phyloP scores from a whole-genome alignment of 139 green algal species.

The Tetradesmus lagerheimii region DNA sequence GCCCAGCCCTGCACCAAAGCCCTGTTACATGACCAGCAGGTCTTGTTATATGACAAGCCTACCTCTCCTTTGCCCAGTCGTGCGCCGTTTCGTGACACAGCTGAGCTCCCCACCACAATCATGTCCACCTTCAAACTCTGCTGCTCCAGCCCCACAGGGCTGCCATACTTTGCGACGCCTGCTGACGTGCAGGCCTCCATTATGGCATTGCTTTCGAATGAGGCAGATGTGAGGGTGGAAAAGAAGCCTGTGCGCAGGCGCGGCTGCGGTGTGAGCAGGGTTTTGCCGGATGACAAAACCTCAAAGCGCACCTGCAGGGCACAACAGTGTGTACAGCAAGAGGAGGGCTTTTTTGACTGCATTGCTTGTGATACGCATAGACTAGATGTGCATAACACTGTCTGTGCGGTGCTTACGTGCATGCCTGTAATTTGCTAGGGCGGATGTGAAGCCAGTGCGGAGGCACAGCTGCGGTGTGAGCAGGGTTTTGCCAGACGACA shows the following conservation, averaged over 20 bases:
- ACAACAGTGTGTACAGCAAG: background rate
- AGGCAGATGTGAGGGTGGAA: conserved; percentile 65
- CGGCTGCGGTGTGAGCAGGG: conserved; percentile 81
- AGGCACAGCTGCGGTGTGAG: conserved; percentile 84
- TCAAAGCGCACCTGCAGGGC: conserved; percentile 58
- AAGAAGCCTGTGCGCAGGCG: conserved; percentile 87
- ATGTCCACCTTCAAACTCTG: conserved; percentile 66
- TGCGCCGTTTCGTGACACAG: conserved; percentile 61
- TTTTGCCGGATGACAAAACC: conserved; percentile 70
- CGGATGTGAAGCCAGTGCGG: no score
- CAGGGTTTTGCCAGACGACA: conserved; percentile 70
- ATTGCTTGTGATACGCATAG: no score
- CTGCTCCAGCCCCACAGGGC: conserved; percentile 58
- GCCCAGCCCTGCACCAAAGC: no score
- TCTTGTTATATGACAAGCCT: background rate
- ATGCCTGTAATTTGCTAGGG: no score
- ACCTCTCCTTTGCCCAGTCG: conserved; percentile 68
- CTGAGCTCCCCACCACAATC: conserved; percentile 68
- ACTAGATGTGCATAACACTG: no score
- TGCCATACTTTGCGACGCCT: conserved; percentile 69
- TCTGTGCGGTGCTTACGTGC: no score
- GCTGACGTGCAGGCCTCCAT: conserved; percentile 62
- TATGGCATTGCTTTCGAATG: conserved; percentile 11
- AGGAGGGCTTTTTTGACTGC: no score
- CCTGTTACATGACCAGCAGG: no score